phyloP scores from a whole-genome alignment of 805 yeast species.

The Wickerhamomyces subpelliculosus region DNA sequence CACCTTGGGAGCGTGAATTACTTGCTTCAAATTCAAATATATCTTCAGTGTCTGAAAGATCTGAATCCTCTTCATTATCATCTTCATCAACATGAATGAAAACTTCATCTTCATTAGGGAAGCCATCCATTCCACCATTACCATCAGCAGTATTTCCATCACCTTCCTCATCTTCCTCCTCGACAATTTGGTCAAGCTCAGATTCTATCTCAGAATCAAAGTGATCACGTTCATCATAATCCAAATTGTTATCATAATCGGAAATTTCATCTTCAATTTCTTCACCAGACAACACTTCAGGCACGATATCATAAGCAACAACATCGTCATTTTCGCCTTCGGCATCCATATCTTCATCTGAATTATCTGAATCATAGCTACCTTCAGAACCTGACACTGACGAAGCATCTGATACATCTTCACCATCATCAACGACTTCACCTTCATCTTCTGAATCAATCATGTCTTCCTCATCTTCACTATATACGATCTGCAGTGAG shows the following conservation, averaged over 20 bases:
- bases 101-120: too few species aligned
- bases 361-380: constrained; percentile 8
- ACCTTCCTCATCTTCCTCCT: constrained; percentile 19
- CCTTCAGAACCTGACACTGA: too few species aligned
- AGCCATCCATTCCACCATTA: constrained; percentile 15
- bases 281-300: constrained; percentile 1
- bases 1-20: too few species aligned
- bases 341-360: constrained; percentile 18
- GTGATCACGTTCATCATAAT: constrained; percentile 9
- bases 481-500: constrained; percentile 24
- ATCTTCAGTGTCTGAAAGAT: constrained; percentile 9
- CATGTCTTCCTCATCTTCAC: constrained; percentile 28
- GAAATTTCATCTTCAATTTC: constrained; percentile 12
- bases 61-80: constrained; percentile 11
- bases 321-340: constrained; percentile 8
- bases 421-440: constrained; percentile 23
- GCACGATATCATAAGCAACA: constrained; percentile 5
- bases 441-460: constrained; percentile 24
- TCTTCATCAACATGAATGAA: constrained; percentile 16
- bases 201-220: neutral
- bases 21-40: too few species aligned
- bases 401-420: too few species aligned
- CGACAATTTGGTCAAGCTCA: constrained; percentile 22
- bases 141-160: constrained; percentile 21
- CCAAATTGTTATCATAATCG: constrained; percentile 1